These are phyloP conservation scores for Tylopilus intermedius DNA, from an alignment of 768 basidiomycete genomes.

Conservation along the genomic window DNA sequence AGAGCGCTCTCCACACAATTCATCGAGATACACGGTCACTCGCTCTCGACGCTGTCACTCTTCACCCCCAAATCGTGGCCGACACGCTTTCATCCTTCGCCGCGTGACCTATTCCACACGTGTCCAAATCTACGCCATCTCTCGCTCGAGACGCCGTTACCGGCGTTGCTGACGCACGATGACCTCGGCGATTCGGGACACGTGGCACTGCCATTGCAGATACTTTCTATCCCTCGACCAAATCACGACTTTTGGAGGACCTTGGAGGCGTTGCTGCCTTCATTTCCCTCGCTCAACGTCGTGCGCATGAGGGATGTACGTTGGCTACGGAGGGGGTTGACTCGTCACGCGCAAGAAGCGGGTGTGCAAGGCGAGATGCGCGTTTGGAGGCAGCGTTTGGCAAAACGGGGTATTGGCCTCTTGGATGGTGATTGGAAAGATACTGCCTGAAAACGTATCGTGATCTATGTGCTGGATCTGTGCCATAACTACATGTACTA, in stretches of 20 bases:
- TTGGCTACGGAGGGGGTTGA: constrained; percentile 69
- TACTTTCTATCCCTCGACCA: constrained; percentile 76
- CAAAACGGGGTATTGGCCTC: constrained; percentile 52
- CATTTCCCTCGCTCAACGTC: constrained; percentile 50
- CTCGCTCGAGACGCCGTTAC: constrained; percentile 67
- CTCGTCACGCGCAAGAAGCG: constrained; percentile 57
- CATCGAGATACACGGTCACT: constrained; percentile 53
- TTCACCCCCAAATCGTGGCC: constrained; percentile 71
- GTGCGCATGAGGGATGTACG: constrained; percentile 64
- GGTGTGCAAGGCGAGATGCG: constrained; percentile 80
- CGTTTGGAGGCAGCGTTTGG: constrained; percentile 64
- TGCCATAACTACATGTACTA: constrained; percentile 5
- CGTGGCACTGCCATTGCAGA: constrained; percentile 40
- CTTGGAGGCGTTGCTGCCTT: constrained; percentile 52
- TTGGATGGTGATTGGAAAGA: constrained; percentile 73
- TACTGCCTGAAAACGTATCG: constrained; percentile 18
- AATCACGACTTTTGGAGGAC: constrained; percentile 50
- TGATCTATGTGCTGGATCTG: constrained; percentile 8
- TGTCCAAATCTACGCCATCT: constrained; percentile 62
- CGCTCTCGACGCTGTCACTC: constrained; percentile 57
- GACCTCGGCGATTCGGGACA: constrained; percentile 25
- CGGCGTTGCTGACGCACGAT: constrained; percentile 37
- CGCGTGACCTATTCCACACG: constrained; percentile 40
- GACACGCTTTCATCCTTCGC: constrained; percentile 52
- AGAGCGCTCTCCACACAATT: constrained; percentile 53